Evolutionary conservation across 1,284 basidiomycete genomes (phyloP).

Genomic region (Vanrija sp.): DNA sequence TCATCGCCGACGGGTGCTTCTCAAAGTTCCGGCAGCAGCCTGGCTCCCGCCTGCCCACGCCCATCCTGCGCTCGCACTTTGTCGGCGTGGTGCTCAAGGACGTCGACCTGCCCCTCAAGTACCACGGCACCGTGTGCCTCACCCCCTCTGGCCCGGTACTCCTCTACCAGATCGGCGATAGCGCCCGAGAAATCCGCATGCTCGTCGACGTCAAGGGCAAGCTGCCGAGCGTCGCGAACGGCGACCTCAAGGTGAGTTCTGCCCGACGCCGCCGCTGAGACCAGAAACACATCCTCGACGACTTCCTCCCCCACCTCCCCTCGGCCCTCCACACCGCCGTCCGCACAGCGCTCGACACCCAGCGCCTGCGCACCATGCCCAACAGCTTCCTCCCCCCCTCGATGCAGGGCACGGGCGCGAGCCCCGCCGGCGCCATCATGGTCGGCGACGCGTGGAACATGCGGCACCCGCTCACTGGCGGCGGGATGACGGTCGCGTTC

Average conservation of each 20-base stretch:
- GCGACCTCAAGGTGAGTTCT: conserved; percentile 59
- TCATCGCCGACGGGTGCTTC: conserved; percentile 93
- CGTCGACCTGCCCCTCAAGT: conserved; percentile 69
- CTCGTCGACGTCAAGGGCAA: conserved; percentile 87
- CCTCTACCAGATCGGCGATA: conserved; percentile 73
- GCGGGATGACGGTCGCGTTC: conserved; percentile 91
- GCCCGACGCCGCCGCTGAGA: not conserved
- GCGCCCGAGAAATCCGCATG: conserved; percentile 72
- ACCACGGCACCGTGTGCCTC: conserved; percentile 81
- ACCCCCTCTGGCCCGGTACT: conserved; percentile 75
- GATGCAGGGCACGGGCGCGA: conserved; percentile 62
- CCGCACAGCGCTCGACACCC: conserved; percentile 60
- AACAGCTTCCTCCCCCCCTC: conserved; percentile 88
- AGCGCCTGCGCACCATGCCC: conserved; percentile 85
- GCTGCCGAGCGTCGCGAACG: conserved; percentile 64
- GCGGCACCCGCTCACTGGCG: conserved; percentile 96
- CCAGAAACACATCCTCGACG: conserved; percentile 64
- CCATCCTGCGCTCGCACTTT: conserved; percentile 67
- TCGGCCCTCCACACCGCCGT: conserved; percentile 62
- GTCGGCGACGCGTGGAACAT: conserved; percentile 98
- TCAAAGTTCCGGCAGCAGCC: conserved; percentile 66
- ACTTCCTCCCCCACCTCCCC: conserved; percentile 77
- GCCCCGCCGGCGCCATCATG: conserved; percentile 67
- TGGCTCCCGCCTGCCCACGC: conserved; percentile 49
- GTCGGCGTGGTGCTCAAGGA: conserved; percentile 75